Base-by-base conservation (phyloP, 805 yeast species). In the Suhomyces tanzawaensis region DNA sequence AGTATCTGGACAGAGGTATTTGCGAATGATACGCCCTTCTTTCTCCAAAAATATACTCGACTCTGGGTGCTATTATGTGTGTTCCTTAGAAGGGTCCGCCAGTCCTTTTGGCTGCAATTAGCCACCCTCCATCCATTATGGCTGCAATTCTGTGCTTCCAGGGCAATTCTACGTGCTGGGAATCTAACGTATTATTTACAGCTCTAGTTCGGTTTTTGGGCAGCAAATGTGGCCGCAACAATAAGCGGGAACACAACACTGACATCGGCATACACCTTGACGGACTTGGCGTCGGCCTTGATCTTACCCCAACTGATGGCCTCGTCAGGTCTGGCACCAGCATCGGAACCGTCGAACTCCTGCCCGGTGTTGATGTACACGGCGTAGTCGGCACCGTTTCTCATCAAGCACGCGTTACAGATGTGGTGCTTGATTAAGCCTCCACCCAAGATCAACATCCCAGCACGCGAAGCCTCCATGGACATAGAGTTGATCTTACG, bases 241-340 rank as follows among this genome's bases (percentile, higher is more conserved):
- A 93, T 84, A 57, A 93, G 74, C 45, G 99, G 99, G 72, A 91
- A 85, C 13, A 93, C 98, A 21, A 88, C 72, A 9, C 96, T 85
- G 13, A 87, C 99, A 60, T 93, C 99, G 12, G 96, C 95, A 53
- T 86, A 93, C 31, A 93, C 90, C 67, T 93, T 93, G 40, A 89
- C 95, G 43, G 82, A 77, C 54, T 77, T 79, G 21, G 99, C 99
- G 29, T 88, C 96, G 4, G 95, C 85, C 68, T 88, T 90, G 65
- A 93, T 93, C 64, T 93, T 93, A 47, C 99, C 99, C 99, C 99
- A 93, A 27, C 95, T 85, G 37, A 93, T 85, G 19, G 99, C 99
- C 68, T 93, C 99, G 61, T 93, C 99, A 1, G 98, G 98, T 60
- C 99, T 79, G 4, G 99, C 99, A 48, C 99, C 99, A 8, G 99